Conservation (phyloP, 2,329 filamentous ascomycete species). For the Beauveria rudraprayagi region DNA sequence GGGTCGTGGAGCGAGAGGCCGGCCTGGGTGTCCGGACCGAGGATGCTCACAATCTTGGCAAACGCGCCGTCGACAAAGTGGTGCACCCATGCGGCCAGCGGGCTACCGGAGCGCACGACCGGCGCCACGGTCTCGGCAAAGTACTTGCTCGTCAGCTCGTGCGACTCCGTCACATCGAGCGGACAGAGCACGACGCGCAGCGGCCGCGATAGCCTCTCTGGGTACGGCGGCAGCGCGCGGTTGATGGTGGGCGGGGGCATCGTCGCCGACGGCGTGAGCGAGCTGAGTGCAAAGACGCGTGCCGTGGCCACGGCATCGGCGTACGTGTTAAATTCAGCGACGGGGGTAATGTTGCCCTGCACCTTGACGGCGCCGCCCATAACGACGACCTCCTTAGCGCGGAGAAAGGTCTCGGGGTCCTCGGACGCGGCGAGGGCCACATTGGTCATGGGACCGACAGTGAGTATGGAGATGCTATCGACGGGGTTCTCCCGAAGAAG, state of each 20-base stretch:
- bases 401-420: conserved; percentile 82
- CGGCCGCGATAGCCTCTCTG: conserved; percentile 50
- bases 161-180: conserved; percentile 67
- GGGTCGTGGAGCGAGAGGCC: conserved; percentile 69
- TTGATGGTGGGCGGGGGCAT: conserved; percentile 61
- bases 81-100: conserved; percentile 64
- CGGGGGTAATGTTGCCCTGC: conserved; percentile 75
- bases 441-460: conserved; percentile 89
- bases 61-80: conserved; percentile 67
- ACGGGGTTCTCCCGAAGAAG: conserved; percentile 73
- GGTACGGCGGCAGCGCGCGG: conserved; percentile 52
- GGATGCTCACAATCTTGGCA: conserved; percentile 56
- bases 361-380: conserved; percentile 85
- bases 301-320: conserved; percentile 76
- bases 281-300: conserved; percentile 69
- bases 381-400: conserved; percentile 82
- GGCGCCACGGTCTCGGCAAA: conserved; percentile 50
- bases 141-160: conserved; percentile 53
- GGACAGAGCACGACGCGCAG: conserved; percentile 66
- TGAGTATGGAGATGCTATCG: conserved; percentile 82
- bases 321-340: conserved; percentile 92
- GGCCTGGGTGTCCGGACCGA: conserved; percentile 48
- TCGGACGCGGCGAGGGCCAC: conserved; percentile 79
- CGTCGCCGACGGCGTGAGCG: conserved; percentile 63
- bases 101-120: conserved; percentile 54